Base-by-base conservation (phyloP, 305 asterid species). In the Rubia occidens region DNA sequence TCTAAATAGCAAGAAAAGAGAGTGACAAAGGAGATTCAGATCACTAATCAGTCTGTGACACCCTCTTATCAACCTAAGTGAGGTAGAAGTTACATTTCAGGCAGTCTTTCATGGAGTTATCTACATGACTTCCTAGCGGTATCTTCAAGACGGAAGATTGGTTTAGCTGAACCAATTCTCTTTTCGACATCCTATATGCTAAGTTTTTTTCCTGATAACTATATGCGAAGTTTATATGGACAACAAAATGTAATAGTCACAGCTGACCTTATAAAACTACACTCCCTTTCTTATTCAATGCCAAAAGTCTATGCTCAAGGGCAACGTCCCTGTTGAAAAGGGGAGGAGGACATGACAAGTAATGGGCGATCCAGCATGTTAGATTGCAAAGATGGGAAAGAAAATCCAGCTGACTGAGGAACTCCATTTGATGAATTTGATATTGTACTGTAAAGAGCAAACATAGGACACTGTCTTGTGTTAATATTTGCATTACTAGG, bases 331-430 rank as follows among this genome's bases (percentile, higher is more conserved):
- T 78, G 95, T 59, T 83, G 82, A 76, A 84, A 78, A 67, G 92
- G 79, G 24, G 96, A 82, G 24, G 96, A 82, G 44, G 96, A 81
- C 64, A 82, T 73, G 45, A 95, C 81, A 71, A 88, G 84, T 63
- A 86, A 76, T 13, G 91, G 89, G 45, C 81, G 80, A 73, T 86
- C 95, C 70, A 89, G 74, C 71, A 81, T 76, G 80, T 81, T 89
- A 68, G 88, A 61, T 78, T 85, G 94, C 78, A 85, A 66, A 6
- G 92, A 84, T 43, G 87, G 64, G 87, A 86, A 80, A 73, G 81
- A 78, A 73, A 83, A 89, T 51, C 92, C 92, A 49, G 94, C 71
- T 11, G 96, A 77, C 44, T 87, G 90, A 32, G 92, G 85, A 71
- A 78, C 91, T 68, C 88, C 89, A 39, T 72, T 79, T 49, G 88